Evolutionary conservation across 495 filamentous ascomycete genomes (phyloP), one percentile per base, ranked within the genome.

Genomic region (Acidomyces sp.): DNA sequence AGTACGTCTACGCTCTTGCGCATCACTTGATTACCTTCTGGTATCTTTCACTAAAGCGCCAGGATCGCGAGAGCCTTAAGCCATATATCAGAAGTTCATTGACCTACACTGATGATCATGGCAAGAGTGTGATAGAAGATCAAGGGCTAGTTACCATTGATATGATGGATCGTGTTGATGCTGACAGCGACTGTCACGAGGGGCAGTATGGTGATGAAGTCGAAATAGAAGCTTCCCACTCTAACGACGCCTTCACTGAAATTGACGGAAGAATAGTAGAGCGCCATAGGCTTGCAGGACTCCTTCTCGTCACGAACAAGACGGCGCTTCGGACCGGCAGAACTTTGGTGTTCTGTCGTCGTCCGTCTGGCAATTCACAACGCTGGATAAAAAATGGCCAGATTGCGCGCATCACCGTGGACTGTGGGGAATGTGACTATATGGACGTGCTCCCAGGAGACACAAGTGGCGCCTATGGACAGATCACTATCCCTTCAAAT

Each of bases 21-120:
- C 93, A 93, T 56, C 85, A 96, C 58, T 85, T 93, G 50, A 85
- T 96, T 49, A 82, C 83, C 2, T 93, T 93, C 52, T 99, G 92
- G 92, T 96, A 93, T 57, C 64, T 96, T 37, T 80, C 83, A 5
- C 56, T 96, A 44, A 86, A 81, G 55, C 69, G 94, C 23, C 67
- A 76, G 28, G 85, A 95, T 47, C 78, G 92, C 20, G 70, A 75
- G 13, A 83, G 75, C 45, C 80, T 92, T 44, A 82, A 93, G 32
- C 74, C 75, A 32, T 95, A 85, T 85, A 93, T 96, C 46, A 78
- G 82, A n/a, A 85, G 80, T 55, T 80, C 82, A 43, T 68, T 99
- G 21, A 80, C 82, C 39, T 75, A 69, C 39, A 72, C 68, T 3
- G 81, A 93, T 50, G 70, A 72, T 13, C 68, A 78, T 47, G 85